A percentile compares a stretch with the other conserved stretches of the same genome.
Evolutionary conservation across 441 rosid genomes (phyloP).

Genomic region (Croton setiger): DNA sequence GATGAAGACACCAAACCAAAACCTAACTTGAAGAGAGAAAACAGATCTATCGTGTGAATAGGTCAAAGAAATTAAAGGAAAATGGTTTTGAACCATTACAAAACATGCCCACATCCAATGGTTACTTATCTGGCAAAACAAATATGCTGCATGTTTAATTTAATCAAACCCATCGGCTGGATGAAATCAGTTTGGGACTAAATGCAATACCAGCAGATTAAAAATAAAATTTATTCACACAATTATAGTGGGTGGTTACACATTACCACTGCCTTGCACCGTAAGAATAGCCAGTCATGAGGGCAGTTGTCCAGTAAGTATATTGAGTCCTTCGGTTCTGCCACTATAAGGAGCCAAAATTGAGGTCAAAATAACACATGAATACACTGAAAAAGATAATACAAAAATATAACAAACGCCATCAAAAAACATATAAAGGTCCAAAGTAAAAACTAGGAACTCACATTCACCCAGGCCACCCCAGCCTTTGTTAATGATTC

Average conservation of each 20-base stretch:
- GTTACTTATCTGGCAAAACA: neutral
- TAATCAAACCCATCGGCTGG: neutral
- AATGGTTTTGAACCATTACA: neutral
- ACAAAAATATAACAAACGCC: conserved; percentile 5
- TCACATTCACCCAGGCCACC: conserved; percentile 93
- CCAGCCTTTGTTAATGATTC: conserved; percentile 98
- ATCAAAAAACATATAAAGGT: neutral
- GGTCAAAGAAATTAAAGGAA: neutral
- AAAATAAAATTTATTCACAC: conserved; percentile 1
- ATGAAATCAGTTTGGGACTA: neutral
- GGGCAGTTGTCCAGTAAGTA: conserved; percentile 87
- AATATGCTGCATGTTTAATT: neutral
- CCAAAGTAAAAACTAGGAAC: conserved; percentile 23
- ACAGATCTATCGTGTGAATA: neutral
- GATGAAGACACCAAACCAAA: neutral
- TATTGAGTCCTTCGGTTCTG: conserved; percentile 72
- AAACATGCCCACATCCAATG: neutral
- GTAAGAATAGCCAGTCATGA: conserved; percentile 93
- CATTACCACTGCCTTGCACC: conserved; percentile 97
- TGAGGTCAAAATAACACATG: conserved; percentile 2
- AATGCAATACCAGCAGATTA: neutral
- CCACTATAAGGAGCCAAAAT: conserved; percentile 52
- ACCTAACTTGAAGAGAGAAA: neutral
- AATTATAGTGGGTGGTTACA: neutral
- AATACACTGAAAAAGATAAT: conserved; percentile 5